phyloP scores from a whole-genome alignment of 1,284 basidiomycete genomes.

The Grifola frondosa region DNA sequence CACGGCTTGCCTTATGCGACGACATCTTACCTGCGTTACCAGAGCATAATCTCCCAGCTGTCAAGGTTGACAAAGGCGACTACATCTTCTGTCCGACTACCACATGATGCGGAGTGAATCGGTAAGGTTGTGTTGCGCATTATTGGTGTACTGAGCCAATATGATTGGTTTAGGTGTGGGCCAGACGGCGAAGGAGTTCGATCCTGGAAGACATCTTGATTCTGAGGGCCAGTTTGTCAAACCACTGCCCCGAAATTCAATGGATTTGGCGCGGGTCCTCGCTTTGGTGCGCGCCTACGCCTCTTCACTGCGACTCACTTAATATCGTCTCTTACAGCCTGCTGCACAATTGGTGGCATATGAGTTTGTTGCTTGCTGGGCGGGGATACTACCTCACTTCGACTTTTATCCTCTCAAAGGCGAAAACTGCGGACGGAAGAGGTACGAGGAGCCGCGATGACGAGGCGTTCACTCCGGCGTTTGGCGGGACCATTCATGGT shows the following conservation, averaged over 20 bases:
- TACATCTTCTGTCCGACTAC: constrained; percentile 28
- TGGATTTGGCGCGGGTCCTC: constrained; percentile 23
- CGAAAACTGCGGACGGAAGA: neutral
- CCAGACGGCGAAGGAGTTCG: constrained; percentile 15
- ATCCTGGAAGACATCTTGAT: constrained; percentile 22
- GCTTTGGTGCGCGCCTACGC: constrained; percentile 20
- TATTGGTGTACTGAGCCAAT: neutral
- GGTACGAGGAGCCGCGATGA: constrained; percentile 2
- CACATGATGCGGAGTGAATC: constrained; percentile 22
- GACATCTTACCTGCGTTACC: constrained; percentile 26
- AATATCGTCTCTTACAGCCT: constrained; percentile 9
- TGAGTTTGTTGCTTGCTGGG: constrained; percentile 22
- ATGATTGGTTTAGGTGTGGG: constrained; percentile 18
- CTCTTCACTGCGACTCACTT: neutral
- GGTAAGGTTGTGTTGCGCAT: constrained; percentile 6
- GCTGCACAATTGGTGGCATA: constrained; percentile 21
- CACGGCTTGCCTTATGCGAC: constrained; percentile 20
- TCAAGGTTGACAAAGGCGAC: constrained; percentile 23
- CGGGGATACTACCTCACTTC: constrained; percentile 20
- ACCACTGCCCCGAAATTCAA: constrained; percentile 19
- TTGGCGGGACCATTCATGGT: too few relatives aligned
- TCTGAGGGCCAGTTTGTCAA: constrained; percentile 20
- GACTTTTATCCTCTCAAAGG: constrained; percentile 13
- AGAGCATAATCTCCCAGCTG: constrained; percentile 9
- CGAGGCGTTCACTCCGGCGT: constrained; percentile 3